Base-by-base conservation (phyloP, 805 yeast genomes). In the Kurtzmaniella fragi region DNA sequence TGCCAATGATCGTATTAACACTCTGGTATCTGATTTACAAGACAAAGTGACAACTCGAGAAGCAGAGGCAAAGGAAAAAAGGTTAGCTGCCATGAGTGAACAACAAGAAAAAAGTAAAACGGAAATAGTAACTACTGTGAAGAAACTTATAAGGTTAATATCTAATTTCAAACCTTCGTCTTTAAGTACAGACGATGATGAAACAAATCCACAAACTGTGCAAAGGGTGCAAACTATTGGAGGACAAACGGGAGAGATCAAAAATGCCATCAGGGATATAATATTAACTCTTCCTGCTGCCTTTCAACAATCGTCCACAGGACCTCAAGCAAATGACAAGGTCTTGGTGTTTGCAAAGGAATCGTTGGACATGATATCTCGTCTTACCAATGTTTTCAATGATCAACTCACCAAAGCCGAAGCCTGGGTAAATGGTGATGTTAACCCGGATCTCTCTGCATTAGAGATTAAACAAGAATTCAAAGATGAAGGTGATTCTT, bases 61-160 rank as follows among this genome's bases (percentile, higher is more conserved):
- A 46, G 59, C 62, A 28, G 53, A 49, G 31, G 51, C 49, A 14
- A 50, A 53, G 42, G 61, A 52, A 34, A 44, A 47, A 34, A 35
- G 48, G 48, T 54, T 47, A 34, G 48, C 51, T 28, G 47, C 47
- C 39, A 11, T 15, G 20, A 38, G 32, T 26, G 52, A 53, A 30
- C 46, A 48, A 16, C 54, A 61, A 1, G 63, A 60, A 39, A 59
- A 78, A 33, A 73, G 90, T 28, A 84, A 86, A 46, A 76, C 80
- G 47, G 99, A 91, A 48, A 87, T 91, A 28, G 82, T 90, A 7
- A 76, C 84, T 0, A 93, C 97, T 0, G 90, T 93, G 17, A 86
- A 87, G 57, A 91, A 88, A 55, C 88, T 89, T 34, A 89, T 90
- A 28, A 78, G 80, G 31, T 78, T 91, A 29, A 84, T 93, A 9